Conservation (phyloP, 495 filamentous ascomycete genomes). For the Trichoderma parareesei region DNA sequence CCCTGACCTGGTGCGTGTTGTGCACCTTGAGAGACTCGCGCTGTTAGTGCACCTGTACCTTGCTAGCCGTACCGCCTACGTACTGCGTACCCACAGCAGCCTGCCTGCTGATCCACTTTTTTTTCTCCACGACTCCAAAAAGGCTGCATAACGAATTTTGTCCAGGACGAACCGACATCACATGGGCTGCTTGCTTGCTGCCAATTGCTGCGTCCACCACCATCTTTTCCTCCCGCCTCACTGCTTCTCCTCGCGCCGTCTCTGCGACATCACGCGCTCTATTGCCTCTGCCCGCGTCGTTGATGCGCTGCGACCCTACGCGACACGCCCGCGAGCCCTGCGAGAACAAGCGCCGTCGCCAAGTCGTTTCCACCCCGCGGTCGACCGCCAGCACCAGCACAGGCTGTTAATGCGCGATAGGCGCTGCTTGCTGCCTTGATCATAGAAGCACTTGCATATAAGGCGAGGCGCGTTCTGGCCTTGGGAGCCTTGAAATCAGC, state of each 20-base stretch:
- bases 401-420: not conserved
- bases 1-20: no score
- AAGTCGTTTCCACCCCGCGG: not conserved
- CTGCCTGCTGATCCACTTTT: constrained; percentile 10
- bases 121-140: constrained; percentile 9
- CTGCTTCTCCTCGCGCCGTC: not conserved
- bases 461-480: not conserved
- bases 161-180: not conserved
- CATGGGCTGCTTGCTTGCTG: constrained; percentile 1
- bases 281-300: not conserved
- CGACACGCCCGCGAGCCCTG: not conserved
- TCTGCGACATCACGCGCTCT: not conserved
- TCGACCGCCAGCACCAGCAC: not conserved
- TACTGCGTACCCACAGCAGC: constrained; percentile 6
- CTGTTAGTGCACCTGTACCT: not conserved
- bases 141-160: constrained; percentile 1
- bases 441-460: not conserved
- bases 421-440: not conserved
- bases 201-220: not conserved
- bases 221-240: not conserved
- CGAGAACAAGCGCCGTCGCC: not conserved
- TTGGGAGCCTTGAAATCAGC: no score
- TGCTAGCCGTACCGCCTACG: not conserved
- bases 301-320: constrained; percentile 9
- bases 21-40: no score